Percentiles rank a stretch among this genome's conserved stretches.
Evolutionary conservation across 352 stramenopile genomes (phyloP).

Genomic region (Phytophthora pseudosyringae): DNA sequence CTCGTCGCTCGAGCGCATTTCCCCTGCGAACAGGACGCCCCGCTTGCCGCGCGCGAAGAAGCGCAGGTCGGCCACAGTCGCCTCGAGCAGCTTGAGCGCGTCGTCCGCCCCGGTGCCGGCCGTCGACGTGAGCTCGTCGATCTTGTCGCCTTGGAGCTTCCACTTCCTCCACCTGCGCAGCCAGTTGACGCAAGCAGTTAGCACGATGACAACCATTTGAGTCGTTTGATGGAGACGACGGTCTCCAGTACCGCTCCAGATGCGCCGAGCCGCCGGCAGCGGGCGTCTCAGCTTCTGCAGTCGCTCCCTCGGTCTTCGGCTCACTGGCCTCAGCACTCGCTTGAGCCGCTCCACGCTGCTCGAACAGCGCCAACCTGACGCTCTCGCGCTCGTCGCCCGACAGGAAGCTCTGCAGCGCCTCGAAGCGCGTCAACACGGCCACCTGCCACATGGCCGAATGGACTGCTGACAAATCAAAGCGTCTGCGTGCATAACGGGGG

Average conservation of each 20-base stretch:
- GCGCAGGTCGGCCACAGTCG: constrained; percentile 38
- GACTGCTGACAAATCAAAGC: background rate
- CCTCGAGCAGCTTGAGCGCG: constrained; percentile 29
- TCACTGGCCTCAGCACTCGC: constrained; percentile 15
- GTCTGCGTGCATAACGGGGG: background rate
- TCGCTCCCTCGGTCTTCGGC: background rate
- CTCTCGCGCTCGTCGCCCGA: constrained; percentile 31
- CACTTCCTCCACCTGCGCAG: constrained; percentile 64
- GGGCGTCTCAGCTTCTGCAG: background rate
- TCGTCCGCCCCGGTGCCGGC: constrained; percentile 15
- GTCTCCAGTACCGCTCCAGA: constrained; percentile 47
- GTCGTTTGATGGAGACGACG: background rate
- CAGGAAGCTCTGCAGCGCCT: constrained; percentile 48
- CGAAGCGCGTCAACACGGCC: constrained; percentile 43
- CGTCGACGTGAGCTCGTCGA: constrained; percentile 54
- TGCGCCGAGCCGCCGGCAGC: constrained; percentile 37
- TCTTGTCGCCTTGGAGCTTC: constrained; percentile 64
- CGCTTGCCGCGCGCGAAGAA: constrained; percentile 79
- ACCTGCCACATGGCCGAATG: constrained; percentile 40
- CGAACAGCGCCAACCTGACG: constrained; percentile 35
- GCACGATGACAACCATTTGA: background rate
- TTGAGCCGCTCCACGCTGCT: constrained; percentile 5
- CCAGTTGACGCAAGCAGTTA: constrained; percentile 10
- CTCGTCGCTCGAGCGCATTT: constrained; percentile 20
- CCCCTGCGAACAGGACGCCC: constrained; percentile 60